These are phyloP conservation scores for Pinus taeda DNA, from an alignment of 75 land plant species.

Conservation along the genomic window DNA sequence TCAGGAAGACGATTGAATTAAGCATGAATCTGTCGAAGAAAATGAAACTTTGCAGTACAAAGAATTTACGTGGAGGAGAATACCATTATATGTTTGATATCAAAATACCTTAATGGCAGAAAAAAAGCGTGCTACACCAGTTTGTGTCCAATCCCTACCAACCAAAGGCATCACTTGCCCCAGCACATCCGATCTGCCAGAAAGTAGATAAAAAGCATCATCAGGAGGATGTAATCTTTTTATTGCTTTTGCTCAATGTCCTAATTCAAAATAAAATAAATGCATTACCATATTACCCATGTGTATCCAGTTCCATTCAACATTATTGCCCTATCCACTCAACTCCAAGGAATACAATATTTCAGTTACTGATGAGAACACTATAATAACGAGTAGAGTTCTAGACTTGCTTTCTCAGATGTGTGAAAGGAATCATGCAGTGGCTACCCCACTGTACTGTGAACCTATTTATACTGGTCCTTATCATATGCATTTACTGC, in stretches of 20 bases:
- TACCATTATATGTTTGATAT: neutral
- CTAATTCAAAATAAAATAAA: neutral
- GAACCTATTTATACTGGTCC: too few relatives aligned
- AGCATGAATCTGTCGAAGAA: neutral
- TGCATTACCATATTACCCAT: neutral
- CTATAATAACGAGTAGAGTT: neutral
- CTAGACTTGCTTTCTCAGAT: neutral
- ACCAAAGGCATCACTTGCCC: constrained; percentile 99
- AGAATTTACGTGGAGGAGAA: neutral
- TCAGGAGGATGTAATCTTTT: neutral
- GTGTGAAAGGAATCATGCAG: too few relatives aligned
- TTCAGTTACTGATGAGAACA: neutral
- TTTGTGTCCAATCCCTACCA: constrained; percentile 97
- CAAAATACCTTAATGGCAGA: constrained; percentile 90
- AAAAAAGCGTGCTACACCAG: constrained; percentile 93
- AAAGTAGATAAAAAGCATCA: neutral
- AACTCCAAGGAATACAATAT: neutral
- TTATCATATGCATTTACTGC: too few relatives aligned
- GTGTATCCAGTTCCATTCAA: neutral
- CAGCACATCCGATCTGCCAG: constrained; percentile 92
- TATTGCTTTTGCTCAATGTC: neutral
- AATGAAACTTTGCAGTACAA: neutral
- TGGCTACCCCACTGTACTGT: too few relatives aligned
- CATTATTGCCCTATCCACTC: neutral
- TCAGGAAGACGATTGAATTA: neutral